These are phyloP conservation scores for Triticum dicoccoides DNA, from an alignment of 176 grass and related monocot species.

Conservation along the genomic window DNA sequence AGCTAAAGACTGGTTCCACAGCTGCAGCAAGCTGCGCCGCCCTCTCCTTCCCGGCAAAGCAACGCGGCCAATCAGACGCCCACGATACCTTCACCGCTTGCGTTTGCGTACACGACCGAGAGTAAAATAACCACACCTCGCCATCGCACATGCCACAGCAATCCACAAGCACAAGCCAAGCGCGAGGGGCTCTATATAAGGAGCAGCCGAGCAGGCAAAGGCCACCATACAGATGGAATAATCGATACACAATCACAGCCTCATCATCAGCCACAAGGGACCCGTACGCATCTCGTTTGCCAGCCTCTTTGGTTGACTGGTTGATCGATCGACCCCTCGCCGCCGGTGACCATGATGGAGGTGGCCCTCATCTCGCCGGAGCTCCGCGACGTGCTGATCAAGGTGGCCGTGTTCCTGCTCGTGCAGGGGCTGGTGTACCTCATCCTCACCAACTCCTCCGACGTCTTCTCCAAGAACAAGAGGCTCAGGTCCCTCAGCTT, in stretches of 20 bases:
- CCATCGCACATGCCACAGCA: not conserved
- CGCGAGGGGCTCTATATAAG: constrained; percentile 38
- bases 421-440: constrained; percentile 72
- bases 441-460: constrained; percentile 71
- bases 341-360: constrained; percentile 40
- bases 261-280: not conserved
- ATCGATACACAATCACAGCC: not conserved
- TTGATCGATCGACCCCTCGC: not conserved
- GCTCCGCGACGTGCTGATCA: constrained; percentile 42
- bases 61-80: not conserved
- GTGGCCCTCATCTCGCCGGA: constrained; percentile 44
- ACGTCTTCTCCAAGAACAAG: constrained; percentile 55
- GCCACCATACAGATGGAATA: not conserved
- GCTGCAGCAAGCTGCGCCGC: not conserved
- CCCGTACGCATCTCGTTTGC: not conserved
- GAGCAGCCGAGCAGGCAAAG: not conserved
- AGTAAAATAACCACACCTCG: not conserved
- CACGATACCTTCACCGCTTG: constrained; percentile 26
- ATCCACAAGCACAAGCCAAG: not conserved
- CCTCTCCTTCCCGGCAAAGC: constrained; percentile 12
- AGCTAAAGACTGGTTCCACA: not conserved
- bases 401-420: constrained; percentile 59
- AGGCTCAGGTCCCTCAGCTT: constrained; percentile 59
- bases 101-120: constrained; percentile 35
- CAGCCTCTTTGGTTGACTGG: not conserved